Percentiles rank a stretch among this genome's conserved stretches.
Conservation (phyloP, 148 eudicot species). For the Chenopodium berlandieri region DNA sequence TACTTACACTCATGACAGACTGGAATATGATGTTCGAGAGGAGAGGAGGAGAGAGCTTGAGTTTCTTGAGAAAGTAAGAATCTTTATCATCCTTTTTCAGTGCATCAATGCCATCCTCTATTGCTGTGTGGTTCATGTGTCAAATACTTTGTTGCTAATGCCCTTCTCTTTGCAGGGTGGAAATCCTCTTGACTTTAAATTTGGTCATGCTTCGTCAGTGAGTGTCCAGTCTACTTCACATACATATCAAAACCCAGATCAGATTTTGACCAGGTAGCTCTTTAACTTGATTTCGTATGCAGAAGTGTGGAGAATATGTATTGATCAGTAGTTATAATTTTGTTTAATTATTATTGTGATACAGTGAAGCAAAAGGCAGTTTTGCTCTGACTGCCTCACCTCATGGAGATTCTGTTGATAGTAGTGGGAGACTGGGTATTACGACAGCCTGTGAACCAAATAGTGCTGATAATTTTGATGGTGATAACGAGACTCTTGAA, state of each 20-base stretch:
- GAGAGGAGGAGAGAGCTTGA: constrained; percentile 86
- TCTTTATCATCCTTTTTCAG: constrained; percentile 2
- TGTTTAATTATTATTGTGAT: constrained; percentile 18
- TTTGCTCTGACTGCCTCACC: constrained; percentile 81
- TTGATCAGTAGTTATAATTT: neutral
- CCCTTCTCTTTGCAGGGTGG: constrained; percentile 66
- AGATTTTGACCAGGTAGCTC: constrained; percentile 59
- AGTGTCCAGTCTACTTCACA: constrained; percentile 86
- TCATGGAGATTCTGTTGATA: constrained; percentile 90
- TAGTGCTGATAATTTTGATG: constrained; percentile 95
- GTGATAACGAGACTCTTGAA: constrained; percentile 56
- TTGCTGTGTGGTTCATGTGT: constrained; percentile 7
- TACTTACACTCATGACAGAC: constrained; percentile 48
- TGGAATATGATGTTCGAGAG: constrained; percentile 77
- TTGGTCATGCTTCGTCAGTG: constrained; percentile 56
- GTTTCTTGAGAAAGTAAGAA: constrained; percentile 89
- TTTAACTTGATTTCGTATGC: neutral
- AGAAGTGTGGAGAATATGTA: constrained; percentile 8
- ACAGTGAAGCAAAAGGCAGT: constrained; percentile 91
- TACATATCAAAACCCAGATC: constrained; percentile 61
- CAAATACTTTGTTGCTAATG: constrained; percentile 2
- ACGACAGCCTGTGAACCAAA: constrained; percentile 67
- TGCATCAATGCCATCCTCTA: constrained; percentile 6
- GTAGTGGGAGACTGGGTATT: constrained; percentile 77
- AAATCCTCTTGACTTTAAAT: constrained; percentile 82